Evolutionary conservation across 2,329 filamentous ascomycete genomes (phyloP).

Genomic region (Colletotrichum limetticola): DNA sequence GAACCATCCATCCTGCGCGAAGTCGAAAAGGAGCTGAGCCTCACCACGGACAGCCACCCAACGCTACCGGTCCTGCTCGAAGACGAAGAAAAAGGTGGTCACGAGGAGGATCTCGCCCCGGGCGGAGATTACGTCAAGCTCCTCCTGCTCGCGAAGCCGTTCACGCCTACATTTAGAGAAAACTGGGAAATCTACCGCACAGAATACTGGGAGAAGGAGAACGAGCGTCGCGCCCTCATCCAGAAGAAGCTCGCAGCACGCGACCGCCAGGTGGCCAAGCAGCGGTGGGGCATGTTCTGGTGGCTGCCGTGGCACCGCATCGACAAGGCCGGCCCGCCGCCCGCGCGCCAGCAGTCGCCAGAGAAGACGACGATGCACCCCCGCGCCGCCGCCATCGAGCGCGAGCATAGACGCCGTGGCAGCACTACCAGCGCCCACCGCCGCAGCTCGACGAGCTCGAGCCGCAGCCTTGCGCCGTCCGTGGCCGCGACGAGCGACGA

Average conservation of each 20-base stretch:
- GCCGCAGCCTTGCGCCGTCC: conserved; percentile 60
- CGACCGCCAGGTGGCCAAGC: conserved; percentile 74
- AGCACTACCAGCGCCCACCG: conserved; percentile 59
- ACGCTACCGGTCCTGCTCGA: conserved; percentile 55
- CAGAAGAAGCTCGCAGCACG: conserved; percentile 75
- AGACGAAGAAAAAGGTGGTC: conserved; percentile 72
- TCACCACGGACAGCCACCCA: conserved; percentile 54
- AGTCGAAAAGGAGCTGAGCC: conserved; percentile 67
- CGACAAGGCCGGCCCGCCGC: conserved; percentile 41
- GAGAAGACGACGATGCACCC: conserved; percentile 51
- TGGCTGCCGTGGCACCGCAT: conserved; percentile 77
- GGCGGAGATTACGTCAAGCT: conserved; percentile 94
- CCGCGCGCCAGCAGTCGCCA: conserved; percentile 44
- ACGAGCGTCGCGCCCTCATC: conserved; percentile 83
- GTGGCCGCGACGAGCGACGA: conserved; percentile 48
- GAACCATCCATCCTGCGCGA: conserved; percentile 71
- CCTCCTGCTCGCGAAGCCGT: conserved; percentile 90
- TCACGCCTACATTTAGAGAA: conserved; percentile 92
- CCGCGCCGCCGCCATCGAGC: conserved; percentile 55
- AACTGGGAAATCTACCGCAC: conserved; percentile 96
- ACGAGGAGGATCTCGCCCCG: conserved; percentile 90
- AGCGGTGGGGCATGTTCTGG: conserved; percentile 82
- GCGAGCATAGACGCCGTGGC: conserved; percentile 57
- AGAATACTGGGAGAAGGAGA: conserved; percentile 98
- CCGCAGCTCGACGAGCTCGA: conserved; percentile 62